Evolutionary conservation across 441 rosid species (phyloP).

Genomic region (Populus hybrid): DNA sequence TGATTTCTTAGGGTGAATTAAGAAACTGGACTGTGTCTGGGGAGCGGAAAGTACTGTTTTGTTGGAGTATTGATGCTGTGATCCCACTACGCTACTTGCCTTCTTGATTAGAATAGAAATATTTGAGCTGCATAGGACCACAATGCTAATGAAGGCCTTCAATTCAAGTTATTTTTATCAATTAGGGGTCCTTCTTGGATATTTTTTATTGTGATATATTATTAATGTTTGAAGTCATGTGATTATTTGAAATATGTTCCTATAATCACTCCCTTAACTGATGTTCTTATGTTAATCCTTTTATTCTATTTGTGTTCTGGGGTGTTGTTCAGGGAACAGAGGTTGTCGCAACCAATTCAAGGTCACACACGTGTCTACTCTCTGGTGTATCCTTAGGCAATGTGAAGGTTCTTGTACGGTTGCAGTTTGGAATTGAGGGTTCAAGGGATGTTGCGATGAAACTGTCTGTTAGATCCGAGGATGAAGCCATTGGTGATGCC

Average conservation of each 20-base stretch:
- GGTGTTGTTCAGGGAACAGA: constrained; percentile 70
- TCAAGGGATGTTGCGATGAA: constrained; percentile 89
- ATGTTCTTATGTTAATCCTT: neutral
- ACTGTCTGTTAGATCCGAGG: constrained; percentile 79
- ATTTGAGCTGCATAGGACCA: neutral
- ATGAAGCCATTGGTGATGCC: constrained; percentile 63
- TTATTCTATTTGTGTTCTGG: neutral
- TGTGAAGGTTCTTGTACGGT: constrained; percentile 69
- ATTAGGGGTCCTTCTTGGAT: too few relatives aligned
- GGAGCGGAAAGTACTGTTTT: neutral
- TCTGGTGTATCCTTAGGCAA: constrained; percentile 92
- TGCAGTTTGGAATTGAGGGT: constrained; percentile 81
- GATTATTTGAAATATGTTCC: neutral
- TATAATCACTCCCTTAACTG: neutral
- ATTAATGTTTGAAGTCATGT: neutral
- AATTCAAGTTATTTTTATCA: neutral
- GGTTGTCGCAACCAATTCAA: constrained; percentile 77
- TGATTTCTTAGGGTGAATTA: neutral
- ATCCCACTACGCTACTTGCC: neutral
- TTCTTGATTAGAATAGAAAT: too few relatives aligned
- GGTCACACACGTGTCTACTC: constrained; percentile 84
- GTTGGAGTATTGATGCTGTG: neutral
- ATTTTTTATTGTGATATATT: too few relatives aligned
- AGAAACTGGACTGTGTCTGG: neutral
- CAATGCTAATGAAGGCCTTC: neutral